Evolutionary conservation across 2,329 filamentous ascomycete genomes (phyloP).

Genomic region (Leptographium lundbergii): DNA sequence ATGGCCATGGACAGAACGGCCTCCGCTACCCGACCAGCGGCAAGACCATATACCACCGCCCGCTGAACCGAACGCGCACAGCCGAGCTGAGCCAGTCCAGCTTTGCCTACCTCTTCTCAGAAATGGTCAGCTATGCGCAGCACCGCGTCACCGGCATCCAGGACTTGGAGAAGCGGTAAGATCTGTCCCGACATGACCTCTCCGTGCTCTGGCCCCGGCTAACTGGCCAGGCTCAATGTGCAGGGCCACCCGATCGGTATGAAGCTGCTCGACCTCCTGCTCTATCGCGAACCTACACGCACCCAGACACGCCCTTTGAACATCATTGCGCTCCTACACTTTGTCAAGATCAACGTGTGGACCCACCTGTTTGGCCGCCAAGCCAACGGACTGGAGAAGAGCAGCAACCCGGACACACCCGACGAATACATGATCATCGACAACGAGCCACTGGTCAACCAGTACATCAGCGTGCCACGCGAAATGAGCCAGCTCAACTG

Average conservation of each 20-base stretch:
- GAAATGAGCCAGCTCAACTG: slow-evolving; percentile 97
- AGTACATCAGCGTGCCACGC: slow-evolving; percentile 81
- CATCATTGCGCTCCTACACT: slow-evolving; percentile 83
- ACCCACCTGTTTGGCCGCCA: slow-evolving; percentile 81
- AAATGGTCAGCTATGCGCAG: slow-evolving; percentile 95
- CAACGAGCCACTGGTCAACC: slow-evolving; percentile 92
- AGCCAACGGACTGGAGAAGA: slow-evolving; percentile 87
- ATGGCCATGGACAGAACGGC: slow-evolving; percentile 37
- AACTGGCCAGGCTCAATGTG: slow-evolving; percentile 56
- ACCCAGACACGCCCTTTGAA: slow-evolving; percentile 67
- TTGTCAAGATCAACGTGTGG: slow-evolving; percentile 89
- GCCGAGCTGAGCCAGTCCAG: slow-evolving; percentile 83
- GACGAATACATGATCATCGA: slow-evolving; percentile 99
- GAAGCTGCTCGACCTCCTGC: slow-evolving; percentile 86
- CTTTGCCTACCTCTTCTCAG: slow-evolving; percentile 91
- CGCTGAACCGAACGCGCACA: slow-evolving; percentile 79
- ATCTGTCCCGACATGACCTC: neutral
- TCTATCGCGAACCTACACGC: slow-evolving; percentile 65
- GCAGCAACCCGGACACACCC: slow-evolving; percentile 63
- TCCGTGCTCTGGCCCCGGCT: slow-evolving; percentile 1
- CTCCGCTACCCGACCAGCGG: slow-evolving; percentile 83
- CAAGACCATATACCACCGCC: slow-evolving; percentile 96
- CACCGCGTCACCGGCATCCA: slow-evolving; percentile 81
- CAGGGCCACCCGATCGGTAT: slow-evolving; percentile 91
- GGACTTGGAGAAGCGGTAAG: slow-evolving; percentile 80